phyloP scores from a whole-genome alignment of 176 grass and related monocot species.

The Dendrocalamus sinicus region DNA sequence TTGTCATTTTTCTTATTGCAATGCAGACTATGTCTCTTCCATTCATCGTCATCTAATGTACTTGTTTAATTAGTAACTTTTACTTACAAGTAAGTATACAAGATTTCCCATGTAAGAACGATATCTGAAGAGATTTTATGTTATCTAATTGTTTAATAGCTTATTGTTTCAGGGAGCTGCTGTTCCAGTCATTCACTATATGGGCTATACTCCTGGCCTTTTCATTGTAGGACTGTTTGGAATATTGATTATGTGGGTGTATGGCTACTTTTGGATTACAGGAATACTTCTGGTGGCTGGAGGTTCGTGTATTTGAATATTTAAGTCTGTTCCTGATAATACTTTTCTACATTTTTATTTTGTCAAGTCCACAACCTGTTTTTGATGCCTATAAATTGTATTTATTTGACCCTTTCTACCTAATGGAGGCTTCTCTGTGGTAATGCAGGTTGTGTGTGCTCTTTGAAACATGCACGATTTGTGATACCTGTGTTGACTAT shows the following conservation, averaged over 20 bases:
- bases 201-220: conserved; percentile 85
- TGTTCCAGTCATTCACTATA: conserved; percentile 66
- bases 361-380: background rate
- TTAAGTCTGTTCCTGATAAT: background rate
- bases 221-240: conserved; percentile 86
- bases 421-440: conserved; percentile 36
- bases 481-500: conserved; percentile 76
- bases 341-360: conserved; percentile 11
- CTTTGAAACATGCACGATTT: conserved; percentile 83
- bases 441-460: conserved; percentile 88
- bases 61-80: conserved; percentile 23
- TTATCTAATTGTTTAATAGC: conserved; percentile 44
- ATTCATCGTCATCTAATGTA: conserved; percentile 20
- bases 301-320: conserved; percentile 58
- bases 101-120: conserved; percentile 26
- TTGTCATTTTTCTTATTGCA: conserved; percentile 21
- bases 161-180: conserved; percentile 75
- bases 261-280: conserved; percentile 95
- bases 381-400: background rate
- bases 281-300: conserved; percentile 84
- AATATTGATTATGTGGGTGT: conserved; percentile 93
- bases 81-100: conserved; percentile 35
- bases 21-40: background rate
- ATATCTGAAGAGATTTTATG: conserved; percentile 28
- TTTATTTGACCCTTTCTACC: conserved; percentile 24